Conservation (phyloP, 1,284 basidiomycete genomes). For the Ceratorhiza oryzae-sativae region DNA sequence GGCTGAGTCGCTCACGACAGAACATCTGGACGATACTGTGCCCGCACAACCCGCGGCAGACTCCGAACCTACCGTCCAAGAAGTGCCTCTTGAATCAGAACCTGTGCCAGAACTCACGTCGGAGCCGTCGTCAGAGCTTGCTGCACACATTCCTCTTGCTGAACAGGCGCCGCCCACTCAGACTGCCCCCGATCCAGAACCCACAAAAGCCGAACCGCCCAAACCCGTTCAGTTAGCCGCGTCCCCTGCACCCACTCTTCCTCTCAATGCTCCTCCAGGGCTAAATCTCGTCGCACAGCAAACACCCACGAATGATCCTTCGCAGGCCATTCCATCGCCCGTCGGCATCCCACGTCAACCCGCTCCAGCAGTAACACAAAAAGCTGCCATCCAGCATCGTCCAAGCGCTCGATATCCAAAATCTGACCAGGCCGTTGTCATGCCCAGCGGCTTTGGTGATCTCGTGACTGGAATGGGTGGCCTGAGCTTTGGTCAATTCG, state of each 20-base stretch:
- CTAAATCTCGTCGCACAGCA: conserved; percentile 29
- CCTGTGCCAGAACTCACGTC: not conserved
- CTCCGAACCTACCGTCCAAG: not conserved
- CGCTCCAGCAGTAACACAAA: not conserved
- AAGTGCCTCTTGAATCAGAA: not conserved
- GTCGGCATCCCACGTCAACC: not conserved
- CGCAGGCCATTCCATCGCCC: not conserved
- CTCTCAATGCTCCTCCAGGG: conserved; percentile 17
- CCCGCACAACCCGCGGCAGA: not conserved
- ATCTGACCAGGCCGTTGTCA: conserved; percentile 31
- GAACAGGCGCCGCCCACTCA: not conserved
- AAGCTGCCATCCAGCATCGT: not conserved
- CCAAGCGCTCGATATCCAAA: conserved; percentile 19
- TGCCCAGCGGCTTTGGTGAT: conserved; percentile 30
- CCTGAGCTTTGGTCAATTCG: conserved; percentile 29
- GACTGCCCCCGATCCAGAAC: conserved; percentile 48
- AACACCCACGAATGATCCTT: not conserved
- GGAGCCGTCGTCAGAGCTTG: not conserved
- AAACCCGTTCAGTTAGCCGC: not conserved
- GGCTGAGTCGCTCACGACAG: not conserved
- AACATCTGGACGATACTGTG: conserved; percentile 8
- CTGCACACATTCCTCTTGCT: conserved; percentile 45
- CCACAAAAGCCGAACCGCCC: conserved; percentile 43
- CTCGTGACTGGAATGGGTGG: conserved; percentile 14
- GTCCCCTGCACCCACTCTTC: conserved; percentile 41